Base-by-base conservation (phyloP, 73 alveolate genomes). In the Paramecium octaurelia region DNA sequence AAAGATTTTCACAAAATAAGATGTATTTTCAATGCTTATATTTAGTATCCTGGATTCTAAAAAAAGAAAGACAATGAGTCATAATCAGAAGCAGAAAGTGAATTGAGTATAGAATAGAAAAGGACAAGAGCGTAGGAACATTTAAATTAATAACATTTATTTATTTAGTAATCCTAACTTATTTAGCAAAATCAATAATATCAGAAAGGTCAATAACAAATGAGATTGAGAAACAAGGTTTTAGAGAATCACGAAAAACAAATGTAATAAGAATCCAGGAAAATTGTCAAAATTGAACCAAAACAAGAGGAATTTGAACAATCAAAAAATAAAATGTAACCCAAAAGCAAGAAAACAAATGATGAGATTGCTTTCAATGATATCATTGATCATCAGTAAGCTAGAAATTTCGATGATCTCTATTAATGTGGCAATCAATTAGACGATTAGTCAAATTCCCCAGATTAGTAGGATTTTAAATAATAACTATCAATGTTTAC, bases 81-180 rank as follows among this genome's bases (percentile, higher is more conserved):
- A 31, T 64, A 4, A 27, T 64, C 84, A 27, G 84, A 64, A 14
- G 84, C 18, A 12, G 84, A 34, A 18, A 64, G 84, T 27, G 50
- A 64, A n/a, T 54, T n/a, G 1, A 64, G 84, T 64, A 23, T 64
- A 12, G 84, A 64, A 64, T 9, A 27, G 27, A 64, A 64, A 64
- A 64, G 48, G 27, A 64, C 84, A 31, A 64, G 84, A 34, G 84
- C 84, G 14, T 64, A 64, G n/a, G 84, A 64, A 12, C 84, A 64
- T 31, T 54, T 54, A 54, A 54, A 54, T 54, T 64, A 64, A 64
- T 64, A 64, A 64, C 69, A 54, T 18, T 54, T 54, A 54, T 18
- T 54, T 54, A 27, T 31, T 2, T 23, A 64, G 6, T 27, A 64
- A 64, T 64, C 42, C 7, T 64, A 64, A 64, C 46, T 64, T 31